Base-by-base conservation (phyloP, 495 filamentous ascomycete genomes). In the Podospora tetraspora region DNA sequence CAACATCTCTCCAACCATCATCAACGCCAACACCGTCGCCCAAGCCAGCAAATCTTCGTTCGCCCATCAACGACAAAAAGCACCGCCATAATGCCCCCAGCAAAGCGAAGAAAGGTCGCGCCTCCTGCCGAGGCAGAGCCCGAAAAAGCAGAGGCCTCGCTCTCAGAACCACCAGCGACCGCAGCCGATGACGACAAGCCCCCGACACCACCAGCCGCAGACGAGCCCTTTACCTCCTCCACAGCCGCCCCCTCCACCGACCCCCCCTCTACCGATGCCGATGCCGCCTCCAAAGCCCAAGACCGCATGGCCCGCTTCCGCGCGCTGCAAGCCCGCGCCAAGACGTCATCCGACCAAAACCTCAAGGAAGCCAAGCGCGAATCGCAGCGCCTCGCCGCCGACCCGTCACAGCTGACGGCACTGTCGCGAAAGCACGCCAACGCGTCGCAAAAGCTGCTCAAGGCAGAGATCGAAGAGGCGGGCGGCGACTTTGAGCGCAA, bases 401-500 rank as follows among this genome's bases (percentile, higher is more conserved):
- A 97, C 72, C 91, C 93, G 0, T 83, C 83, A 8, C 83, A 92
- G 52, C 83, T 94, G 7, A 87, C 87, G 7, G 84, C 89, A 0
- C 77, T 97, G 27, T 86, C 87, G 63, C 91, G 92, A 65, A 93
- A 92, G 73, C 89, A 90, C 71, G 93, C 91, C 30, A 88, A 93
- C 66, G 94, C 94, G 16, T 90, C 91, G 25, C 92, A 96, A 78
- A 98, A 98, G 69, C 89, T 99, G 6, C 85, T 97, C 34, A 96
- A 96, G 80, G 92, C 94, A 16, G 93, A 97, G 70, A 88, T 90
- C 1, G 91, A 91, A 76, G 92, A 91, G 13, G 83, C 84, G 0
- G 94, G 94, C 12, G 92, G 91, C 69, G 94, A 97, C 77, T 99
- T 97, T 74, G 96, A 99, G 80, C 90, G 95, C 67, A 97, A 98